Base-by-base conservation (phyloP, 352 stramenopile genomes). In the Pythium myriotylum region DNA sequence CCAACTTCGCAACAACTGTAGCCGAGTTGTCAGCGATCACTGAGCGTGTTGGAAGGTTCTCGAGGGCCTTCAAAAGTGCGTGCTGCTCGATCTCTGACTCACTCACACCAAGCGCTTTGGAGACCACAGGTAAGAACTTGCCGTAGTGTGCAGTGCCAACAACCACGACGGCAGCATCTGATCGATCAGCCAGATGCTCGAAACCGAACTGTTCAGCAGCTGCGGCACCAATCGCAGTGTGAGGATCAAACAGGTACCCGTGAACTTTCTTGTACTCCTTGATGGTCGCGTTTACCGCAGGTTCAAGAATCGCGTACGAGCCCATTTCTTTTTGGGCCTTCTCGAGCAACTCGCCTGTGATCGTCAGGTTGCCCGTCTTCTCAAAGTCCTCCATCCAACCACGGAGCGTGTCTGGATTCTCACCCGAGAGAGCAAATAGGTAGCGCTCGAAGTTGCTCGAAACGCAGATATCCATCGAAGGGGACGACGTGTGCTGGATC, bases 391-490 rank as follows among this genome's bases (percentile, higher is more conserved):
- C 75, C 94, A 99, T 99, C 95, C 95, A 98, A 20, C 81, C 75
- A 22, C 84, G 76, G 50, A 99, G 69, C 26, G 92, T 80, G n/a
- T 72, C 72, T 12, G 93, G 54, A 71, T 99, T 89, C 62, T 99
- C 94, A n/a, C 93, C 96, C 20, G 84, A 81, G 23, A 99, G 78
- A 61, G 97, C 90, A 67, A 98, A 99, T 2, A 99, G 79, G 78
- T 98, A 99, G 23, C 97, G 84, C 76, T 99, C 97, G 78, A 99
- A 99, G 84, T 99, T 99, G 65, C 91, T 98, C 41, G 92, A 98
- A 6, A 99, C 96, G 68, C 95, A 99, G 67, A 99, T 99, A 73
- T 99, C 97, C 97, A 99, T 99, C 2, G 91, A 98, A 33, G 97
- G 97, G 49, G 94, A 97, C 46, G 98, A 96, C 43, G 95, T 99